Evolutionary conservation across 1,139 yeast species (phyloP), one percentile per base, ranked within the genome.

Genomic region (Yamadazyma oceani): DNA sequence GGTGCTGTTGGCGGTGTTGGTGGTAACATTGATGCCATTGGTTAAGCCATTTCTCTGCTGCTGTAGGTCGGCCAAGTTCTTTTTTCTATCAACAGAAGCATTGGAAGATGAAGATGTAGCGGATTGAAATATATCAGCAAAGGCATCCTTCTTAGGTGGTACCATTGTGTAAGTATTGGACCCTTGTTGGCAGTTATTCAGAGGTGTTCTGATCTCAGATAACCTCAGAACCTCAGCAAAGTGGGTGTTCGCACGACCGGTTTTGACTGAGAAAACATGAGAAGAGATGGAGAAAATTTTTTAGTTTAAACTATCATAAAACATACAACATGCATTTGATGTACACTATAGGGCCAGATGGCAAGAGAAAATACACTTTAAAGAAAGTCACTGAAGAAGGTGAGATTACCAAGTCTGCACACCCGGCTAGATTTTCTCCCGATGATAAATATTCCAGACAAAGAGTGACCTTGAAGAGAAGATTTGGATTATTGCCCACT

Each of bases 361-460:
- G 98, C 56, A 89, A 90, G 78, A 86, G 99, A 68, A 68, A 86
- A 56, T 94, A 94, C 78, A 94, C 99, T 39, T 77, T 94, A 53
- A 74, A 86, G 68, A 94, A 94, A 73, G 50, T 62, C 53, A 82
- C 95, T 37, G 89, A 76, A 46, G 69, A 73, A 9, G 97, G 97
- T 47, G 96, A 89, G 66, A 89, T 92, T 74, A 94, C 99, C 63
- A 88, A 89, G 73, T 86, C 96, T 50, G 98, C 98, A 24, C 99
- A 94, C 66, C 99, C 99, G 46, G 98, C 99, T 40, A 82, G 99
- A 68, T 92, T 92, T 66, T 92, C 98, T 34, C 99, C 99, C 54
- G 99, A 92, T 63, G 99, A 92, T 78, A 92, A 92, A 72, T 92
- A 88, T 75, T 92, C 98, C 41, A 85, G 97, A 77, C 97, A 94